Percentiles rank a stretch among this genome's conserved stretches.
Conservation (phyloP, 2,329 filamentous ascomycete species). For the Cryphonectria parasitica region DNA sequence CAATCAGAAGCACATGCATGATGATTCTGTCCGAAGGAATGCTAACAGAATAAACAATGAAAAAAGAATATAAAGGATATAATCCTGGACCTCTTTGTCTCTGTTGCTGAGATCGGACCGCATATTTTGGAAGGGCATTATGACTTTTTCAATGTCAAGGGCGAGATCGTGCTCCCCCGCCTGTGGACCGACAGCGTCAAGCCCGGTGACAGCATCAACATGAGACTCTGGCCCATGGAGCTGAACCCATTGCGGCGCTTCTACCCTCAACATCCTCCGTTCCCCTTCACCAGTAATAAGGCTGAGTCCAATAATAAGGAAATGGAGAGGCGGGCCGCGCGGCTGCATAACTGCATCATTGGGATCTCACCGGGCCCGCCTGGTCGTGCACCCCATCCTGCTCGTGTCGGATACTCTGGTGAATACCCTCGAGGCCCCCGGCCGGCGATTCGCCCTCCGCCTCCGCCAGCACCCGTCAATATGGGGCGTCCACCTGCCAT, state of each 20-base stretch:
- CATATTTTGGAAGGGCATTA: slow-evolving; percentile 21
- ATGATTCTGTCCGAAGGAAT: neutral
- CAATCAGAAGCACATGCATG: neutral
- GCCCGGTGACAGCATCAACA: slow-evolving; percentile 19
- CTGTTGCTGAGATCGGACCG: neutral
- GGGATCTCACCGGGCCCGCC: neutral
- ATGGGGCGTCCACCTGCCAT: neutral
- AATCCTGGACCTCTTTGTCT: slow-evolving; percentile 2
- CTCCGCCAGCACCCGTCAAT: neutral
- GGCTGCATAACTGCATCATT: neutral
- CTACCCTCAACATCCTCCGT: neutral
- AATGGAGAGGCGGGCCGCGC: neutral
- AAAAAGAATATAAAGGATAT: slow-evolving; percentile 2
- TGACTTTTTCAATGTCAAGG: slow-evolving; percentile 9
- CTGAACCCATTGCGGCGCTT: neutral
- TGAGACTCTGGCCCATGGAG: slow-evolving; percentile 14
- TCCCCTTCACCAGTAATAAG: neutral
- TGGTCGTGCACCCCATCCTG: neutral
- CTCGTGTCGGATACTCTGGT: neutral
- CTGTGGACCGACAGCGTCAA: slow-evolving; percentile 19
- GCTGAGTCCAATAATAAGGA: neutral
- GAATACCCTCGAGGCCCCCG: neutral
- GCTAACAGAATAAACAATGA: neutral
- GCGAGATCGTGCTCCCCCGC: slow-evolving; percentile 11
- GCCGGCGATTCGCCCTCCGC: neutral